A percentile compares a stretch with the other conserved stretches of the same genome.
phyloP scores from a whole-genome alignment of 1,139 yeast species.

The Candida neerlandica region DNA sequence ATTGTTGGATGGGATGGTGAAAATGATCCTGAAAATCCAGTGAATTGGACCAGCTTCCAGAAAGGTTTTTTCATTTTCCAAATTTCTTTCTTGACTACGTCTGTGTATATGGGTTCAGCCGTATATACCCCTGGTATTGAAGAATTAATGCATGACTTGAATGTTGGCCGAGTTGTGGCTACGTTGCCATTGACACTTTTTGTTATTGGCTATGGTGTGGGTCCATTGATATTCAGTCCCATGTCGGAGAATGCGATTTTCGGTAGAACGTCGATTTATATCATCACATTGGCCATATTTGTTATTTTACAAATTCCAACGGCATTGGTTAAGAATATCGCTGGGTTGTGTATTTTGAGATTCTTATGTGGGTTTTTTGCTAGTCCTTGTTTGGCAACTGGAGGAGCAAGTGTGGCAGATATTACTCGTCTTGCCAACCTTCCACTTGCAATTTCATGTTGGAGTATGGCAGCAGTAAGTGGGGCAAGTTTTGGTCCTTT shows the following conservation, averaged over 20 bases:
- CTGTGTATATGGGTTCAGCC: conserved; percentile 64
- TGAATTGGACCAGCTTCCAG: conserved; percentile 50
- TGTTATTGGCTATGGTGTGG: conserved; percentile 43
- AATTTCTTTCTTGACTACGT: conserved; percentile 48
- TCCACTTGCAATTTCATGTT: conserved; percentile 36
- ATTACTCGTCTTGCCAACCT: conserved; percentile 27
- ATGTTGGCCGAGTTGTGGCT: conserved; percentile 29
- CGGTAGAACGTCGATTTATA: conserved; percentile 52
- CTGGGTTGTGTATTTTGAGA: conserved; percentile 33
- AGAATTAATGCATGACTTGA: conserved; percentile 29
- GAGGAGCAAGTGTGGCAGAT: conserved; percentile 37
- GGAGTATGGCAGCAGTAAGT: conserved; percentile 39
- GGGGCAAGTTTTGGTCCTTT: conserved; percentile 44
- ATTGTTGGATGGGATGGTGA: conserved; percentile 48
- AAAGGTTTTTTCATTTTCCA: conserved; percentile 42
- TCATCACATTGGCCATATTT: conserved; percentile 32
- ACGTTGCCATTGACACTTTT: conserved; percentile 38
- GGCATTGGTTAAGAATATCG: conserved; percentile 32
- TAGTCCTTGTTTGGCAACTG: conserved; percentile 37
- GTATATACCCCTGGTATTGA: conserved; percentile 58
- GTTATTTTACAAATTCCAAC: conserved; percentile 38
- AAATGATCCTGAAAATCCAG: conserved; percentile 60
- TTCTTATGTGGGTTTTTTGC: conserved; percentile 38
- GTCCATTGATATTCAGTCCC: conserved; percentile 43
- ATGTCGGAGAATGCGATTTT: conserved; percentile 43